These are phyloP conservation scores for Trichosporon sp. DNA, from an alignment of 1,284 basidiomycete genomes.

Conservation along the genomic window DNA sequence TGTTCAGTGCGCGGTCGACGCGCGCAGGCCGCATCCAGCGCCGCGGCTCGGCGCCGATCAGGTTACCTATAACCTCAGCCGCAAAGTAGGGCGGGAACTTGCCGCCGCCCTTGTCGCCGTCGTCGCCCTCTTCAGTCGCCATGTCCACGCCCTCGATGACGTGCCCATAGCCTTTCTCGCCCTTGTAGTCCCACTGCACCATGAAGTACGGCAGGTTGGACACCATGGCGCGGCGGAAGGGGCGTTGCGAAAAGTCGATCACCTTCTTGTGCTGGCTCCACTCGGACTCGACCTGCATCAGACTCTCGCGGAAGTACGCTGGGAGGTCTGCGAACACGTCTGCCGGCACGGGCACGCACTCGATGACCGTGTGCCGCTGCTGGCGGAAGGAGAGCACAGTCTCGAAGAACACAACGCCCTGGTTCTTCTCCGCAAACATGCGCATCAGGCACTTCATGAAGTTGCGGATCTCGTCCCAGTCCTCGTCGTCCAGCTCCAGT, in stretches of 20 bases:
- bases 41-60: conserved; percentile 84
- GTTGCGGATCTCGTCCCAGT: conserved; percentile 98
- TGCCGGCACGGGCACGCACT: conserved; percentile 85
- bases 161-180: conserved; percentile 95
- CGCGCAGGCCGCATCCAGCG: conserved; percentile 78
- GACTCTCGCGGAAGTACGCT: conserved; percentile 94
- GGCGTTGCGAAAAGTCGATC: conserved; percentile 85
- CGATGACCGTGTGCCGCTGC: conserved; percentile 89
- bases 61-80: conserved; percentile 88
- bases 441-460: conserved; percentile 99
- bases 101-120: conserved; percentile 83
- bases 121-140: conserved; percentile 67
- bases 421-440: conserved; percentile 85
- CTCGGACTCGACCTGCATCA: conserved; percentile 85
- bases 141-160: conserved; percentile 87
- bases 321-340: conserved; percentile 81
- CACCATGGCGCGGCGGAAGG: conserved; percentile 89
- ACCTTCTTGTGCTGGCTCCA: conserved; percentile 98
- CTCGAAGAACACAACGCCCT: conserved; percentile 91
- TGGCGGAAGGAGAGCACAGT: conserved; percentile 81
- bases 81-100: conserved; percentile 94
- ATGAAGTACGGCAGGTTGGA: conserved; percentile 97
- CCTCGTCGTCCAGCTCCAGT: conserved; percentile 94
- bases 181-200: conserved; percentile 96
- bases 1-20: conserved; percentile 71